Conservation (phyloP, 176 grass and related monocot genomes). For the Chrysopogon serrulatus region DNA sequence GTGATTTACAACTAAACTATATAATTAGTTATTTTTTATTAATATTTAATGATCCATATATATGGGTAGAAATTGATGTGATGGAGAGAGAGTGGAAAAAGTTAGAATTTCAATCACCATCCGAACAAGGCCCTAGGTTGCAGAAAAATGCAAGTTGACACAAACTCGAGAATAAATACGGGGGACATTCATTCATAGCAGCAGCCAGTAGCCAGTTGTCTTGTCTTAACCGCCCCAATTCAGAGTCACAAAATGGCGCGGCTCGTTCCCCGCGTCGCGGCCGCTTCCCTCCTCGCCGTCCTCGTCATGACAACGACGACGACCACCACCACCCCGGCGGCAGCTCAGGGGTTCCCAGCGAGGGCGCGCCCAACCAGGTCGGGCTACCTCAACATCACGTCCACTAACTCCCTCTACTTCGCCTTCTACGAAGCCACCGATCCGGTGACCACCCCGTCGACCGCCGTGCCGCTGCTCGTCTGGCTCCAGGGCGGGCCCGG, state of each 20-base stretch:
- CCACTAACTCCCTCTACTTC: conserved; percentile 34
- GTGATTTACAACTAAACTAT: too few species aligned
- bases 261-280: background rate
- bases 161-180: too few species aligned
- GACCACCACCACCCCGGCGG: background rate
- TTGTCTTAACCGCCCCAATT: background rate
- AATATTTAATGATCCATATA: too few species aligned
- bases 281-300: background rate
- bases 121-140: too few species aligned
- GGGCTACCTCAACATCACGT: conserved; percentile 41
- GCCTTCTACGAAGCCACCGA: conserved; percentile 69
- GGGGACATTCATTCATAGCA: background rate
- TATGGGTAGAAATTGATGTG: too few species aligned
- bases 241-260: too few species aligned
- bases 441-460: conserved; percentile 26
- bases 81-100: too few species aligned
- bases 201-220: background rate
- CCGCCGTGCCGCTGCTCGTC: conserved; percentile 45
- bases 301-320: background rate
- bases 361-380: conserved; percentile 49
- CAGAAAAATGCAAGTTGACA: too few species aligned
- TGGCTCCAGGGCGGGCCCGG: conserved; percentile 75
- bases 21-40: too few species aligned
- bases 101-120: too few species aligned
- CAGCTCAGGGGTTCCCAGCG: conserved; percentile 16